Evolutionary conservation across 169 alveolate species (phyloP).

Genomic region (Eimeria necatrix): DNA sequence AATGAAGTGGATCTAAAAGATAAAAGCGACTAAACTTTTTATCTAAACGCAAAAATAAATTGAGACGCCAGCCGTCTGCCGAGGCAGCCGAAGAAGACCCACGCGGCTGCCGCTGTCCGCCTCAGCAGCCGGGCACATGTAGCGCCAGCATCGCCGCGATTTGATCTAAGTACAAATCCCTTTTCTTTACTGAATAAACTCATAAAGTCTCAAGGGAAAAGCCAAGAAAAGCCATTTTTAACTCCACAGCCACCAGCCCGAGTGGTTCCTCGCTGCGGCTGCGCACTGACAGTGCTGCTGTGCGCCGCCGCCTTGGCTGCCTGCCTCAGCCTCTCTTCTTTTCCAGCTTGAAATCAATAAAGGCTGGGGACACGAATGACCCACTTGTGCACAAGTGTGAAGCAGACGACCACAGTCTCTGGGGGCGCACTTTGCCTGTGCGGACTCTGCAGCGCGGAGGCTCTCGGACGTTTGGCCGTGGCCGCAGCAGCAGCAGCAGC

Average conservation of each 20-base stretch:
- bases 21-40: background rate
- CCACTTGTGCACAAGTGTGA: background rate
- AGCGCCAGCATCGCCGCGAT: too few species aligned
- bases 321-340: background rate
- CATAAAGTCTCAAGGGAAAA: background rate
- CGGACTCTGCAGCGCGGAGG: constrained; percentile 1
- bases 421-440: constrained; percentile 10
- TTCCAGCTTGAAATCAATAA: background rate
- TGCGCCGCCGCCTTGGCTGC: constrained; percentile 44
- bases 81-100: constrained; percentile 9
- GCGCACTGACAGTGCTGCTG: background rate
- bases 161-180: too few species aligned
- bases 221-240: background rate
- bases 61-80: constrained; percentile 28
- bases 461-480: background rate
- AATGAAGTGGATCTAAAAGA: background rate
- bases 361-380: background rate
- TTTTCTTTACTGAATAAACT: too few species aligned
- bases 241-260: background rate
- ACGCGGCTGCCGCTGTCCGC: constrained; percentile 71
- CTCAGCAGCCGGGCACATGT: constrained; percentile 31
- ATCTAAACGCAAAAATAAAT: background rate
- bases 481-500: constrained; percentile 15
- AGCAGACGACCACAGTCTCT: background rate
- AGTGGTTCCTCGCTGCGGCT: background rate